phyloP scores from a whole-genome alignment of 495 filamentous ascomycete genomes.

The Zalerion maritima region DNA sequence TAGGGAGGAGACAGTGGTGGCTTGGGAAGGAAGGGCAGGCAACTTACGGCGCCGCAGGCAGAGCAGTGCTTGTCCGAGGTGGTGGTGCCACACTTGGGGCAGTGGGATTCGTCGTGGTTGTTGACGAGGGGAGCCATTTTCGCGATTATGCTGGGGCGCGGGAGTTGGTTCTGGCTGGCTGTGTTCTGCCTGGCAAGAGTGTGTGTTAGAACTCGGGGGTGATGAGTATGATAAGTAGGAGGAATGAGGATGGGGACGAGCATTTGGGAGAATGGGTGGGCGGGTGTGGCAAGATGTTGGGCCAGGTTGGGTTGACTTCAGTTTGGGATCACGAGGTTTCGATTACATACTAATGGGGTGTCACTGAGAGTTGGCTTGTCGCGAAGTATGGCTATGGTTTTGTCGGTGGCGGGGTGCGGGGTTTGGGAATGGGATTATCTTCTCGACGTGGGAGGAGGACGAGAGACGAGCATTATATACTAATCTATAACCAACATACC shows the following conservation, averaged over 20 bases:
- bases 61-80: conserved; percentile 29
- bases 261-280: background rate
- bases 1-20: conserved; percentile 1
- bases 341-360: too few species aligned
- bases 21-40: too few species aligned
- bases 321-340: too few species aligned
- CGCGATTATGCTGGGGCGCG: conserved; percentile 20
- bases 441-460: too few species aligned
- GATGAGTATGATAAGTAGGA: conserved; percentile 1
- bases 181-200: background rate
- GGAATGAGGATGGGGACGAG: conserved; percentile 1
- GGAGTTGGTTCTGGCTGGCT: background rate
- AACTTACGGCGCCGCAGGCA: conserved; percentile 34
- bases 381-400: too few species aligned
- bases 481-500: too few species aligned
- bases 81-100: conserved; percentile 35
- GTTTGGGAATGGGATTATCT: too few species aligned
- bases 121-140: conserved; percentile 23
- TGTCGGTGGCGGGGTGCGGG: too few species aligned
- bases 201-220: conserved; percentile 1
- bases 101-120: conserved; percentile 8
- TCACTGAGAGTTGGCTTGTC: too few species aligned
- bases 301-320: too few species aligned
- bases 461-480: too few species aligned
- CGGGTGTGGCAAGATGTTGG: conserved; percentile 1